phyloP scores from a whole-genome alignment of 2,329 filamentous ascomycete genomes.

The Aspergillus fructus region DNA sequence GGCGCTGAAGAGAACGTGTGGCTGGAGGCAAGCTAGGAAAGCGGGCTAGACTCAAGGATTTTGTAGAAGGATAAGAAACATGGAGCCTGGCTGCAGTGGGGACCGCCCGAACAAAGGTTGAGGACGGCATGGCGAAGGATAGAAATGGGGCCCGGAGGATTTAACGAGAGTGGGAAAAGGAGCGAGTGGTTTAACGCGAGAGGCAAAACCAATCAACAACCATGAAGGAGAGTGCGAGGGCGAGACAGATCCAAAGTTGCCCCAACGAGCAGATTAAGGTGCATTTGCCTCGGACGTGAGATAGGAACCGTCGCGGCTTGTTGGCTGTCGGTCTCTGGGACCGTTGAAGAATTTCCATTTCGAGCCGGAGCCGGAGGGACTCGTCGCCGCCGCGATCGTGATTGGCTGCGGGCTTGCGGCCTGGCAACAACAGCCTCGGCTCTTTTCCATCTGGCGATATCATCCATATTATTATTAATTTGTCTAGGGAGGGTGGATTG shows the following conservation, averaged over 20 bases:
- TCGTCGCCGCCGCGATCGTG: conserved; percentile 4
- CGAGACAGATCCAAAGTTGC: not conserved
- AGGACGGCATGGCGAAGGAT: conserved; percentile 15
- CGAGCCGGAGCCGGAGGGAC: not conserved
- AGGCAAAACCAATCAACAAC: not conserved
- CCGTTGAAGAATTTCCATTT: not conserved
- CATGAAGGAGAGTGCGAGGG: not conserved
- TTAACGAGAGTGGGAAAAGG: conserved; percentile 7
- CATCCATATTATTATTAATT: not conserved
- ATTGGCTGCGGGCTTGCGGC: not conserved
- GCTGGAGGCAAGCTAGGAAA: conserved; percentile 2
- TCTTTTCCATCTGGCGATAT: not conserved
- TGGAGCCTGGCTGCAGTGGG: conserved; percentile 18
- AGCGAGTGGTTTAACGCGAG: not conserved
- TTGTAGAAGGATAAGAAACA: conserved; percentile 14
- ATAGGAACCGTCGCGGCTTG: not conserved
- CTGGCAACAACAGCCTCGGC: conserved; percentile 10
- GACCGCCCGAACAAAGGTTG: conserved; percentile 16
- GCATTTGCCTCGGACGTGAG: not conserved
- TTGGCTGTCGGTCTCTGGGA: not conserved
- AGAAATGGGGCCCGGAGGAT: not conserved
- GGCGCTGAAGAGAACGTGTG: conserved; percentile 6
- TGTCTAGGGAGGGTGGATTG: not conserved
- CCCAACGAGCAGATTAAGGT: not conserved
- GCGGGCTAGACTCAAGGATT: conserved; percentile 10